Base-by-base conservation (phyloP, 2,329 filamentous ascomycete genomes). In the Venturia oleaginea region DNA sequence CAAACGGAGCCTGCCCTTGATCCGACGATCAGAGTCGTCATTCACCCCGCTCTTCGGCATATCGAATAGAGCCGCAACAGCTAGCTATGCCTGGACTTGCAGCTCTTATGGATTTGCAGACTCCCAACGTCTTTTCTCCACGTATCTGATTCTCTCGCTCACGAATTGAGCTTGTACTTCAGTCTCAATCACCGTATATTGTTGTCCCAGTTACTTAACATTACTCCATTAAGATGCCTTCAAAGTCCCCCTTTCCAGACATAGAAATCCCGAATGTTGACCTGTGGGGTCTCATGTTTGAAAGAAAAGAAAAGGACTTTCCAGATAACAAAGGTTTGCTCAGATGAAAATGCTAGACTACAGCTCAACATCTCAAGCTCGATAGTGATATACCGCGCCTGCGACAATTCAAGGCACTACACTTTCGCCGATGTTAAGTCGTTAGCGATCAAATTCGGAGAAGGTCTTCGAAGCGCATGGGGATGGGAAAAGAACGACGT, bases 401-500 rank as follows among this genome's bases (percentile, higher is more conserved):
- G 27, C 34, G 46, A 63, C 32, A 54, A 46, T 4, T 46, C 42
- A 30, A 55, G 84, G 24, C 77, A 79, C 40, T 91, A 96, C 76
- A 95, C 86, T 57, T 92, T 85, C 73, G 80, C 80, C 42, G 81
- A 91, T 67, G 77, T 90, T 65, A 86, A 84, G 70, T 79, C 80
- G 66, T 79, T 84, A 19, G 88, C 91, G 0, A 76, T 86, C 43
- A 83, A 86, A 22, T 95, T 97, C 69, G 92, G 91, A 62, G 85
- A 87, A 68, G 92, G 90, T 0, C 81, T 97, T n/a, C 87, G 86
- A 71, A 83, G 87, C 34, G 75, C 81, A 27, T 93, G 87, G 83
- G 82, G 86, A 60, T 96, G 92, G 89, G 81, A 86, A 69, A 92
- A 89, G 72, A 89, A 89, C 70, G 90, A 97, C 73, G 89, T 94